phyloP scores from a whole-genome alignment of 192 early-diverging fungal genomes.

The Anaeromyces robustus region DNA sequence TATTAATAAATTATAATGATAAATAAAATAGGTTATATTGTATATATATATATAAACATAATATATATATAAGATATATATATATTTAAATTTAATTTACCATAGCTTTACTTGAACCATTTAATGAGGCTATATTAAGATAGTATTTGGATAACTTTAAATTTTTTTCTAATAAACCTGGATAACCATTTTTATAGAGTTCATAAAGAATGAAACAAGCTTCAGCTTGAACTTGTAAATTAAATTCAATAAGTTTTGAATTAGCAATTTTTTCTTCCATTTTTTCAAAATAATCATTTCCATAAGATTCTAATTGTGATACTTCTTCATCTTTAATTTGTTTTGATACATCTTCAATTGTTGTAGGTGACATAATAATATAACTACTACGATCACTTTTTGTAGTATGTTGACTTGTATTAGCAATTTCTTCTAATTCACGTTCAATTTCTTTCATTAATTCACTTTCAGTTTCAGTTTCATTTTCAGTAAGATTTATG shows the following conservation, averaged over 20 bases:
- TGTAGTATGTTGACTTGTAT: not conserved
- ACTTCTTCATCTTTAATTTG: not conserved
- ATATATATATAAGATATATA: too few relatives aligned
- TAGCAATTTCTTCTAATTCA: not conserved
- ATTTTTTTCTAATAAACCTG: not conserved
- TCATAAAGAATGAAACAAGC: not conserved
- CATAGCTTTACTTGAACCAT: not conserved
- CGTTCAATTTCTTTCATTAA: not conserved
- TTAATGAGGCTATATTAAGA: not conserved
- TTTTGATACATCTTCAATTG: not conserved
- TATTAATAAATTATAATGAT: too few relatives aligned
- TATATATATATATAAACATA: too few relatives aligned
- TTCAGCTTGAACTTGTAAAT: not conserved
- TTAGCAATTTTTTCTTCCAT: not conserved
- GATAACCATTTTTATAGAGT: not conserved
- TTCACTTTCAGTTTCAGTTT: not conserved
- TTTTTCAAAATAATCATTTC: not conserved
- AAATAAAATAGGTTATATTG: too few relatives aligned
- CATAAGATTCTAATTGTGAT: not conserved
- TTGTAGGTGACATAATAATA: not conserved
- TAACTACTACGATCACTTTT: not conserved
- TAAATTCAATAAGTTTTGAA: not conserved
- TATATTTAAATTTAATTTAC: too few relatives aligned
- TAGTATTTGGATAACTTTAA: not conserved
- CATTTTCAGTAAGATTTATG: too few relatives aligned